A percentile compares a stretch with the other conserved stretches of the same genome.
Evolutionary conservation across 441 rosid genomes (phyloP).

Genomic region (Raphanus hybrid): DNA sequence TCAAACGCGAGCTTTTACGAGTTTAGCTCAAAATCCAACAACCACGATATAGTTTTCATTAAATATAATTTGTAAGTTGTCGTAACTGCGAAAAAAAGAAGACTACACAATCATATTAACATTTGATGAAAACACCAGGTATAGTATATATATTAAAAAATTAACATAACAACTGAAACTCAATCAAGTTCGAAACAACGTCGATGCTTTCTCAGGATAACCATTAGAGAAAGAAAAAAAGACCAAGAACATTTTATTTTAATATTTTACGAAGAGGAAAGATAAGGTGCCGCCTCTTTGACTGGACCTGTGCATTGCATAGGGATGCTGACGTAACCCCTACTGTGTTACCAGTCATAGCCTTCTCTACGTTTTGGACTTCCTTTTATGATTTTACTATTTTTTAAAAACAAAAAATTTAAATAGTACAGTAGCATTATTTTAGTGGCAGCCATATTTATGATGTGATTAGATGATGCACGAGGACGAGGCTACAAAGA

Average conservation of each 20-base stretch:
- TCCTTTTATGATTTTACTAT: background rate
- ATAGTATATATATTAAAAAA: no score
- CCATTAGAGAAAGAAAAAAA: background rate
- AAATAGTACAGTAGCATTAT: background rate
- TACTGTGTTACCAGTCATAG: conserved; percentile 20
- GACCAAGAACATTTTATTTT: background rate
- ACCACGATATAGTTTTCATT: no score
- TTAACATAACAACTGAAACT: background rate
- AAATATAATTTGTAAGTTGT: no score
- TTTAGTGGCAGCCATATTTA: conserved; percentile 23
- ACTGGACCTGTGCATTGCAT: conserved; percentile 31
- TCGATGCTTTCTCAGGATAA: background rate
- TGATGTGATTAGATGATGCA: conserved; percentile 42
- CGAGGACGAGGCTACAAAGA: conserved; percentile 40
- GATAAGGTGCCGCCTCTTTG: conserved; percentile 43
- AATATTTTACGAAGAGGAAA: conserved; percentile 16
- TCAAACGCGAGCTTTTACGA: no score
- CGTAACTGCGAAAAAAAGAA: no score
- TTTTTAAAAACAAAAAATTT: background rate
- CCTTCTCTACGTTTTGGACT: conserved; percentile 10
- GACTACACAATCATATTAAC: no score
- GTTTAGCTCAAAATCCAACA: no score
- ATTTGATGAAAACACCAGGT: no score
- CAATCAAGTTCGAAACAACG: background rate
- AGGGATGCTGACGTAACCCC: conserved; percentile 33